A percentile compares a stretch with the other conserved stretches of the same genome.
phyloP scores from a whole-genome alignment of 2,329 filamentous ascomycete genomes.

The Colletotrichum shisoi region DNA sequence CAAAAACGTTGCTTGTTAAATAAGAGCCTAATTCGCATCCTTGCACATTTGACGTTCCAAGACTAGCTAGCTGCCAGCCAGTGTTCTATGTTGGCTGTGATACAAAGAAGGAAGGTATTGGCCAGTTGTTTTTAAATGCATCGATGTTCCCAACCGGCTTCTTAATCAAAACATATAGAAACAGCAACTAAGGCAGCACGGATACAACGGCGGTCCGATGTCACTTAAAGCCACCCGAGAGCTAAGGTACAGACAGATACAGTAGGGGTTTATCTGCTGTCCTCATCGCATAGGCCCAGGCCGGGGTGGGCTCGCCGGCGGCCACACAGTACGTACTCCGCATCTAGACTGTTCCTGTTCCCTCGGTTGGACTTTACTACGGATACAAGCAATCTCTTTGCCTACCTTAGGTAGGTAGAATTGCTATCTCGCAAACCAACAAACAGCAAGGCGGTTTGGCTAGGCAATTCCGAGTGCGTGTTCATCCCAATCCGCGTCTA shows the following conservation, averaged over 20 bases:
- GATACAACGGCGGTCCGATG: background rate
- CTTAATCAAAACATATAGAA: background rate
- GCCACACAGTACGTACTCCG: slow-evolving; percentile 27
- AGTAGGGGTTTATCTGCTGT: background rate
- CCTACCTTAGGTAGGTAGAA: no score
- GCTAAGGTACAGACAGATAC: no score
- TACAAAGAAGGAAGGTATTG: no score
- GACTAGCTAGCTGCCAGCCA: background rate
- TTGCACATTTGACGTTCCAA: background rate
- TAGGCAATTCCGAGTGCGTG: background rate
- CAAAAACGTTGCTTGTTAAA: background rate
- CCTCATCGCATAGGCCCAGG: slow-evolving; percentile 1
- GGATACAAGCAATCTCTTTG: background rate
- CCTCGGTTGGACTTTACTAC: background rate
- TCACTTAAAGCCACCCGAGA: background rate
- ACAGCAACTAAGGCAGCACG: background rate
- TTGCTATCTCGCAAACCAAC: background rate
- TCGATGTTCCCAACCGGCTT: background rate
- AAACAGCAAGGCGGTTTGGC: background rate
- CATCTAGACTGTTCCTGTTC: background rate
- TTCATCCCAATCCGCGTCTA: background rate
- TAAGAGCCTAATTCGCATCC: background rate
- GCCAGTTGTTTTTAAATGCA: background rate
- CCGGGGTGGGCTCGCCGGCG: slow-evolving; percentile 8
- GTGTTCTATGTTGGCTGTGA: background rate